Evolutionary conservation across 352 stramenopile species (phyloP).

Genomic region (Phytophthora foliorum): DNA sequence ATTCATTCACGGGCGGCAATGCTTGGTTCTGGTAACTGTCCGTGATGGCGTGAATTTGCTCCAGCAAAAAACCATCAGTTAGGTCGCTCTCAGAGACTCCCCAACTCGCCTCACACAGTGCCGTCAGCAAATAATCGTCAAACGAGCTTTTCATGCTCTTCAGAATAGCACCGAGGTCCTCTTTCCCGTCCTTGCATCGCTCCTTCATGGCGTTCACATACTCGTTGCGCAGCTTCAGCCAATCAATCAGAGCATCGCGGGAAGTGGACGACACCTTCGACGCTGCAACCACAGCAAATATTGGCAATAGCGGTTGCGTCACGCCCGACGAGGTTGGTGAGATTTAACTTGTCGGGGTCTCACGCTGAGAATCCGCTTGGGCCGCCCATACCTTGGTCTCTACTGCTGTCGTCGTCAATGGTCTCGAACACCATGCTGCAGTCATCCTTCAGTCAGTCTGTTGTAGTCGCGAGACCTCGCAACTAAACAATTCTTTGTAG

Average conservation of each 20-base stretch:
- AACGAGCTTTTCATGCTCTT: conserved; percentile 20
- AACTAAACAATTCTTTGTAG: conserved; percentile 21
- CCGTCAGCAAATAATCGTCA: conserved; percentile 8
- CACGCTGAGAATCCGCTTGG: background rate
- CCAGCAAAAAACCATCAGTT: conserved; percentile 12
- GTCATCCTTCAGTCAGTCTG: too few species aligned
- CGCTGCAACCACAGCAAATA: conserved; percentile 7
- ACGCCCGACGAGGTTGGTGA: too few species aligned
- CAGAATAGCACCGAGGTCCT: conserved; percentile 8
- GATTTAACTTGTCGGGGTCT: too few species aligned
- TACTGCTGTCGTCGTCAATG: too few species aligned
- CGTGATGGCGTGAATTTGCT: conserved; percentile 13
- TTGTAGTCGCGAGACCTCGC: conserved; percentile 10
- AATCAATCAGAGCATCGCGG: conserved; percentile 14
- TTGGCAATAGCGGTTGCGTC: conserved; percentile 14
- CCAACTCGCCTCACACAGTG: conserved; percentile 16
- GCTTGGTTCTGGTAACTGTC: conserved; percentile 15
- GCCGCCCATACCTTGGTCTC: background rate
- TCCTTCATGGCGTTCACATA: conserved; percentile 20
- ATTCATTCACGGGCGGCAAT: conserved; percentile 3
- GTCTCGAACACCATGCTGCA: too few species aligned
- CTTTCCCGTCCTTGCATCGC: conserved; percentile 14
- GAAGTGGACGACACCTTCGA: conserved; percentile 13
- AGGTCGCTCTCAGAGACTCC: background rate
- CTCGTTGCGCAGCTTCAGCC: conserved; percentile 18